Evolutionary conservation across 805 yeast species (phyloP).

Genomic region (Debaryomyces maramus): DNA sequence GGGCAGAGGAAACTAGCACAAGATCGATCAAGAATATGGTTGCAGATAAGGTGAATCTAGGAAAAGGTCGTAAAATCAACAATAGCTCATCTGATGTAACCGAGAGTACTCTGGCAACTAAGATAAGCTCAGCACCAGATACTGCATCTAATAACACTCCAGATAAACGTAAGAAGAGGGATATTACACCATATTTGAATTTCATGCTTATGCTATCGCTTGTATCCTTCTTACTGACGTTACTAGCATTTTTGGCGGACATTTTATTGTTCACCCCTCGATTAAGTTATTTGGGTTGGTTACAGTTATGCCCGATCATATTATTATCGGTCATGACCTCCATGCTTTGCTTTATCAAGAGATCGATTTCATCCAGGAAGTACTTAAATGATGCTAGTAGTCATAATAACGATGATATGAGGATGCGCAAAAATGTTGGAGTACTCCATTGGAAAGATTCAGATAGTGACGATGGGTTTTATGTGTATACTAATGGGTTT

Average conservation of each 20-base stretch:
- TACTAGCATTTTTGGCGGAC: slow-evolving; percentile 80
- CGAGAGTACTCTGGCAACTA: not conserved
- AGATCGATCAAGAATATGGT: not conserved
- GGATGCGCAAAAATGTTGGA: slow-evolving; percentile 19
- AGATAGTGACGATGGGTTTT: slow-evolving; percentile 45
- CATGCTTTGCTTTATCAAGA: slow-evolving; percentile 67
- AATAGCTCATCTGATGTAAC: not conserved
- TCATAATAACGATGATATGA: slow-evolving; percentile 37
- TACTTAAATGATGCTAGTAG: slow-evolving; percentile 32
- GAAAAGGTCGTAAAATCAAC: not conserved
- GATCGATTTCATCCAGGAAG: slow-evolving; percentile 58
- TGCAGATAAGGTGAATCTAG: not conserved
- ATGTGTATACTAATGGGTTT: slow-evolving; percentile 44
- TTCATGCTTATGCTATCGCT: slow-evolving; percentile 58
- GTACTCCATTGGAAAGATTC: slow-evolving; percentile 22
- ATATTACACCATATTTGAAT: slow-evolving; percentile 42
- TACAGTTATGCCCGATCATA: slow-evolving; percentile 67
- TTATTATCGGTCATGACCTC: slow-evolving; percentile 64
- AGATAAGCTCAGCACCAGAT: not conserved
- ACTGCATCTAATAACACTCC: not conserved
- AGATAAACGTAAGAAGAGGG: slow-evolving; percentile 4
- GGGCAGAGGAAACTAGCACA: not conserved
- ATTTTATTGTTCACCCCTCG: slow-evolving; percentile 74
- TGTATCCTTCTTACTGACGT: slow-evolving; percentile 65
- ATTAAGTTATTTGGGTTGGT: slow-evolving; percentile 84